These are phyloP conservation scores for Phytophthora sansomeana DNA, from an alignment of 352 stramenopile genomes.

Conservation along the genomic window DNA sequence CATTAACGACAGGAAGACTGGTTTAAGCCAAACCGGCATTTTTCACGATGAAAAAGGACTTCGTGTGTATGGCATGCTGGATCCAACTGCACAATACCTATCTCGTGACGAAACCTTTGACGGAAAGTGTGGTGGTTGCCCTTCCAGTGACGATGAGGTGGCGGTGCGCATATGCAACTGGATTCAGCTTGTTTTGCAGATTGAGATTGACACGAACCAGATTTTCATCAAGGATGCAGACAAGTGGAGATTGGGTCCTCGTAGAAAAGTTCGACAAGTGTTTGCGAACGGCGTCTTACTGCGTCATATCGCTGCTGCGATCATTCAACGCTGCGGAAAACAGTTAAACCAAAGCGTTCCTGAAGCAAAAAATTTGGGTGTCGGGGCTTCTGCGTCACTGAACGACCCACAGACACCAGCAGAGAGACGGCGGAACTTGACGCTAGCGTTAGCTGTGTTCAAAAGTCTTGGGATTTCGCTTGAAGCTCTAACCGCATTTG, in stretches of 20 bases:
- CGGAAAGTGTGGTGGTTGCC: constrained; percentile 1
- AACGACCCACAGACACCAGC: constrained; percentile 11
- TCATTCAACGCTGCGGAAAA: constrained; percentile 21
- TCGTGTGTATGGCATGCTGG: constrained; percentile 50
- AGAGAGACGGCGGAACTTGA: constrained; percentile 26
- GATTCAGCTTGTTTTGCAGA: constrained; percentile 13
- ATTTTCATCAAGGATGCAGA: constrained; percentile 19
- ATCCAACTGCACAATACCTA: constrained; percentile 29
- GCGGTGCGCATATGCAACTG: constrained; percentile 26
- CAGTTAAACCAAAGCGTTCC: constrained; percentile 1
- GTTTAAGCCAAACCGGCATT: constrained; percentile 5
- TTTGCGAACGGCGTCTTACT: constrained; percentile 51
- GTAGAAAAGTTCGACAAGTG: constrained; percentile 12
- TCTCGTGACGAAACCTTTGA: neutral
- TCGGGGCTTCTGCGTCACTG: neutral
- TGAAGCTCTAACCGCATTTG: constrained; percentile 14
- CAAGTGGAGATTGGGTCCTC: constrained; percentile 10
- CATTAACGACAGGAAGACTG: constrained; percentile 2
- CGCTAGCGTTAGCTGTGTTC: constrained; percentile 21
- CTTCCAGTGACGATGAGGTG: constrained; percentile 1
- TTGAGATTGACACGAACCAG: constrained; percentile 23
- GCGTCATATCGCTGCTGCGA: constrained; percentile 39
- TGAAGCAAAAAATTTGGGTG: neutral
- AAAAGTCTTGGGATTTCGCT: constrained; percentile 20
- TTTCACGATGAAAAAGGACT: constrained; percentile 35